Base-by-base conservation (phyloP, 2,329 filamentous ascomycete genomes). In the Ceratocystiopsis sp. region DNA sequence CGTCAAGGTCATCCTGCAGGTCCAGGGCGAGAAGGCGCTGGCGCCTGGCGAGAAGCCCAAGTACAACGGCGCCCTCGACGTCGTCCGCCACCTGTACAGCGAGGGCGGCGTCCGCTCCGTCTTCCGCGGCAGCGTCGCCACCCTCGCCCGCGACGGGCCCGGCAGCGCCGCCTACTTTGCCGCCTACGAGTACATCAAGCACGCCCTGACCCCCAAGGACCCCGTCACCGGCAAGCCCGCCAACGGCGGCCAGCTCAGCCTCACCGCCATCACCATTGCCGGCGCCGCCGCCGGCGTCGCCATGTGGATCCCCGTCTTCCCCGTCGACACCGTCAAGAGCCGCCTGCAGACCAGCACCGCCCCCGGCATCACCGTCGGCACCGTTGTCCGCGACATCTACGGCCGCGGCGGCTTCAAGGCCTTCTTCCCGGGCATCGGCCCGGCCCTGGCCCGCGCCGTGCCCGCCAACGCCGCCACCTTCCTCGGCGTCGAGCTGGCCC, bases 221-320 rank as follows among this genome's bases (percentile, higher is more conserved):
- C 77, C 75, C 3, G 63, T 71, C 16, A 75, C 71, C 0, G 85
- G 84, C 19, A 77, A 80, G 56, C 73, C 82, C 2, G 33, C 35
- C 35, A 36, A 40, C 33, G 74, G 69, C 5, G 87, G 86, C 37
- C 69, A 91, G 53, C 64, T 96, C 45, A 89, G 81, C 54, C 67
- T 98, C 49, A 66, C 75, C 2, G 91, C 91, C 12, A 73, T 98
- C 45, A 84, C 87, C 54, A 73, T 76, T 25, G 91, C 91, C 2
- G 91, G 91, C 53, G 91, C 84, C 49, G 83, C 80, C 4, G 91
- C 91, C 0, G 91, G 91, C 56, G 75, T 98, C 21, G 91, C 91
- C 49, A 98, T 98, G 91, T 98, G 91, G 91, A 91, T 95, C 52
- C 87, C 91, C 43, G 87, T 98, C 37, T 98, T 98, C 73, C 91